Evolutionary conservation across 1,284 basidiomycete species (phyloP).

Genomic region (Heterobasidion annosum): DNA sequence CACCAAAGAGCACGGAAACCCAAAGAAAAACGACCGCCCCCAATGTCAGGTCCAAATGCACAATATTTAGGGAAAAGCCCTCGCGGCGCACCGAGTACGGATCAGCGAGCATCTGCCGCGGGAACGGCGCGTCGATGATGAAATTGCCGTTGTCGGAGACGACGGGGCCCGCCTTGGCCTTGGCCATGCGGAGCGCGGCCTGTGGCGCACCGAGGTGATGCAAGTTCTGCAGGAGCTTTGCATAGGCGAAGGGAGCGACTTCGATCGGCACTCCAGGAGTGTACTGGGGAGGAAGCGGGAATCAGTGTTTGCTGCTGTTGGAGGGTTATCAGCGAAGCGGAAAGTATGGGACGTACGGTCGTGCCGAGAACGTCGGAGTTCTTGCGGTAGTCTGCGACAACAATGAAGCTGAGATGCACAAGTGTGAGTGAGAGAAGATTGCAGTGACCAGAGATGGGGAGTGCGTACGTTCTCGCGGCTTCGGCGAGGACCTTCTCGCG

Average conservation of each 20-base stretch:
- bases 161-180: constrained; percentile 85
- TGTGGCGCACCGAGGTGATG: constrained; percentile 56
- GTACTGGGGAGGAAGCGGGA: constrained; percentile 44
- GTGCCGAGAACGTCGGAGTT: constrained; percentile 80
- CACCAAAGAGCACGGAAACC: too few species aligned
- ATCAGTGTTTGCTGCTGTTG: constrained; percentile 1
- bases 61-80: too few species aligned
- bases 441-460: constrained; percentile 16
- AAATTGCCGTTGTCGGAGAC: constrained; percentile 97
- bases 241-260: constrained; percentile 94
- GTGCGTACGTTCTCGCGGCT: constrained; percentile 70
- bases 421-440: not conserved
- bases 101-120: constrained; percentile 56
- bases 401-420: constrained; percentile 46
- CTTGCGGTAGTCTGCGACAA: constrained; percentile 96
- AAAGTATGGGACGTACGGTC: constrained; percentile 43
- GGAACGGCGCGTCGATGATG: constrained; percentile 88
- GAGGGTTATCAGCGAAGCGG: not conserved
- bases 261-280: constrained; percentile 90
- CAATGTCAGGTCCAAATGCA: too few species aligned
- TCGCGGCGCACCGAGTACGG: constrained; percentile 51
- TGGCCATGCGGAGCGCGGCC: constrained; percentile 75
- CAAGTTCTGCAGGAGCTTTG: constrained; percentile 71
- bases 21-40: too few species aligned
- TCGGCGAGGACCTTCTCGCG: constrained; percentile 97